Conservation (phyloP, 2,329 filamentous ascomycete genomes). For the Pestalotiopsis sp. region DNA sequence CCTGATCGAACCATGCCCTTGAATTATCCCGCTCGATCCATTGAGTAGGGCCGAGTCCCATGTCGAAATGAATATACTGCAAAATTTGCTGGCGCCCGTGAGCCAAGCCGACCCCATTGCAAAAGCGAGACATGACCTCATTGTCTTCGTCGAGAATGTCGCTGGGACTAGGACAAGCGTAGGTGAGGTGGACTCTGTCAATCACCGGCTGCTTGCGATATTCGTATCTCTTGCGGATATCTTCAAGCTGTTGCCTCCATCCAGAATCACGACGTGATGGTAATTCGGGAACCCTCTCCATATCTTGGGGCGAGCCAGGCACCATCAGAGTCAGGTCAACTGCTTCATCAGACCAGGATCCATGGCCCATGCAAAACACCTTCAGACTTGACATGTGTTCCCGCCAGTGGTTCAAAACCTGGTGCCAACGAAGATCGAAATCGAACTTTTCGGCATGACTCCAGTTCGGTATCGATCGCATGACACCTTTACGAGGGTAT, state of each 20-base stretch:
- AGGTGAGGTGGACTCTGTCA: conserved; percentile 11
- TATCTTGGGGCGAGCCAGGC: background rate
- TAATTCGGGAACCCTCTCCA: background rate
- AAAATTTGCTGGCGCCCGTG: conserved; percentile 7
- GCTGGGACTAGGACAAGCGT: conserved; percentile 13
- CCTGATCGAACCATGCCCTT: background rate
- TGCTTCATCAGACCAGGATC: background rate
- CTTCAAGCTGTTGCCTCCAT: background rate
- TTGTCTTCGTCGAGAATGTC: background rate
- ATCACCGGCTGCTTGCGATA: background rate
- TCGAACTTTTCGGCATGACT: background rate
- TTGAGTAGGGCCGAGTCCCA: conserved; percentile 4
- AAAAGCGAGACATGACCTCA: background rate
- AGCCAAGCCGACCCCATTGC: background rate
- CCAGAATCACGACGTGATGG: background rate
- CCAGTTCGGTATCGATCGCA: background rate
- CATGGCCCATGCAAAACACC: conserved; percentile 11
- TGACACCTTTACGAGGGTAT: conserved; percentile 5
- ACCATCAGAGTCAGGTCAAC: background rate
- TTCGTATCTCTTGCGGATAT: background rate
- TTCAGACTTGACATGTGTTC: conserved; percentile 5
- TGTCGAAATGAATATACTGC: conserved; percentile 15
- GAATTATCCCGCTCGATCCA: conserved; percentile 9
- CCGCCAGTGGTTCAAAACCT: conserved; percentile 12
- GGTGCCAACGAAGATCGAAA: conserved; percentile 17